Base-by-base conservation (phyloP, 1,284 basidiomycete species). In the Sporisorium exsertum region DNA sequence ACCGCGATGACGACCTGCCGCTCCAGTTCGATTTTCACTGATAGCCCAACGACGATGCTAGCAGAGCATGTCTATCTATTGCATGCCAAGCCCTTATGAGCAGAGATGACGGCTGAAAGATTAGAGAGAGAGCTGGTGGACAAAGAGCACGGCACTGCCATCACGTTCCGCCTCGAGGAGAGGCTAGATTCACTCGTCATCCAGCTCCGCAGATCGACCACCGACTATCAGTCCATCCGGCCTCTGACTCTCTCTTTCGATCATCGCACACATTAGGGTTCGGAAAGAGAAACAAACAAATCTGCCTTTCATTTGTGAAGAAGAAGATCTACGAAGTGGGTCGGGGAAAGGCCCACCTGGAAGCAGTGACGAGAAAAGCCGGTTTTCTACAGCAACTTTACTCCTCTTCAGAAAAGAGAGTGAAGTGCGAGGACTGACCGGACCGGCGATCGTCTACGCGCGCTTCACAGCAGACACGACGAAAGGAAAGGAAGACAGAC, bases 361-460 rank as follows among this genome's bases (percentile, higher is more conserved):
- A 54, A 60, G 47, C 61, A 55, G 55, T 65, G 58, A 53, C 47
- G 46, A 57, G 47, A 70, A 66, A 72, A 66, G 57, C 64, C 64
- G 42, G 64, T 43, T 66, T 71, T 62, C 64, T 63, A 56, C 52
- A 63, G 51, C 59, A 59, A 64, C 59, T 59, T 56, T 50, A 18
- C 29, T 43, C 40, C 47, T 47, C 47, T 35, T 46, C 12, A 37
- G 42, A 16, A 24, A 59, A 51, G 47, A 64, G 46, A 57, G 55
- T 46, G 54, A 66, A 56, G 60, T 52, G 58, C 63, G 64, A 61
- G 55, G 56, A 65, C 58, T 55, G 69, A 72, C 63, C 69, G 69
- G 40, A 40, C 69, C 69, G 59, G 63, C 69, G 69, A 72, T 66
- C 63, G 59, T 72, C 69, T 51, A 72, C 69, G 56, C 69, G 55